Evolutionary conservation across 768 basidiomycete genomes (phyloP), one percentile per base, ranked within the genome.

Genomic region (Leccinum sublutescens): DNA sequence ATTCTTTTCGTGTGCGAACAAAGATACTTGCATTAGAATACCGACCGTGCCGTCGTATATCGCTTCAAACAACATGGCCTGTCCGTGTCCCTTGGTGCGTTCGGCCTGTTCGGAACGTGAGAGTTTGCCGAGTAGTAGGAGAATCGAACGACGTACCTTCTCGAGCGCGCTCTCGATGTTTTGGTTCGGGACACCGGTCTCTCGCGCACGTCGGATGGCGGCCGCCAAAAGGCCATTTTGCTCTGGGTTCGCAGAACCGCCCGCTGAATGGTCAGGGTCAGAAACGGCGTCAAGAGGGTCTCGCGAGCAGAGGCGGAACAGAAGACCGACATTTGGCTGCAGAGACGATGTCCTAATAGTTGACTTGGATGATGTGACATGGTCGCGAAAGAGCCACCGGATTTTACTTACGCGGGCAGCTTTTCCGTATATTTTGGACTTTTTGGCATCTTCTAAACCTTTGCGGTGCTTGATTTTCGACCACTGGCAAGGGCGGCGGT

Each of bases 401-500:
- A 5, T 45, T 45, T 40, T 40, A 64, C 85, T 40, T 70, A 89
- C 88, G 58, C 79, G 77, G 58, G 77, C 78, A 15, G 82, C 80
- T 68, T 76, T 85, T 34, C 82, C 77, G 51, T 83, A 87, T n/a
- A 85, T 50, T 47, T 76, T 75, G 54, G 85, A 82, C 68, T 82
- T 87, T 64, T 83, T 80, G 8, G 78, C 76, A 67, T 89, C 88
- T 62, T 79, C 82, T n/a, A 77, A 73, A 17, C 85, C 87, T 66
- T 89, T 89, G 67, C 78, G 82, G 56, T 85, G 80, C 67, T 88
- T 87, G 67, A 89, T 89, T 79, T 89, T 89, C 0, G 87, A 87
- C 87, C 87, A 89, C 87, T 89, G 59, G 33, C 8, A 4, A 50
- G 12, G 12, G 3, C 43, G 10, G 43, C 11, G 33, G 58, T 70